Conservation (phyloP, 352 stramenopile species). For the Pythium angustatum region DNA sequence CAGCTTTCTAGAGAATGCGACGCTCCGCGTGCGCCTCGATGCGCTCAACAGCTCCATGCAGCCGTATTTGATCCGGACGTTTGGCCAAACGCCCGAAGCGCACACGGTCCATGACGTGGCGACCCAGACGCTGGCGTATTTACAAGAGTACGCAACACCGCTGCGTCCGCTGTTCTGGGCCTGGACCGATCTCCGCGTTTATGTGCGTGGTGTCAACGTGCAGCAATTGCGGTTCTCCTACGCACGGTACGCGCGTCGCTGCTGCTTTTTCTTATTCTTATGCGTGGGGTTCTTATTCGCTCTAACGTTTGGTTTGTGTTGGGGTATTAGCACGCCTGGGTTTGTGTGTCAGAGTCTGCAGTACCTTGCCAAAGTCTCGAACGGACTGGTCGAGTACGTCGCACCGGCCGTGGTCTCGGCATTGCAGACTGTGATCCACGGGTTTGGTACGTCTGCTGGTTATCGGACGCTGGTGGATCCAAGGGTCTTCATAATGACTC, state of each 20-base stretch:
- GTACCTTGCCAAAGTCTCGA: conserved; percentile 41
- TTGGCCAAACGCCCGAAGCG: conserved; percentile 65
- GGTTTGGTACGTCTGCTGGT: conserved; percentile 22
- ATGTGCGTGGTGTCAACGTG: conserved; percentile 47
- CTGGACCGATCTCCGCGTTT: conserved; percentile 75
- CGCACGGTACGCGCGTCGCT: conserved; percentile 48
- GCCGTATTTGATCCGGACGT: conserved; percentile 60
- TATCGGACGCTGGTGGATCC: conserved; percentile 37
- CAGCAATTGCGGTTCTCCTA: conserved; percentile 60
- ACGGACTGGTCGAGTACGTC: conserved; percentile 42
- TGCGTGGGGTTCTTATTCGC: too few relatives aligned
- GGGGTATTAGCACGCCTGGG: conserved; percentile 59
- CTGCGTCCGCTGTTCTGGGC: conserved; percentile 75
- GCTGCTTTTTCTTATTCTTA: too few relatives aligned
- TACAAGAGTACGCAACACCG: conserved; percentile 55
- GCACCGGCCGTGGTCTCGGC: conserved; percentile 40
- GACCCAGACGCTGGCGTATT: conserved; percentile 47
- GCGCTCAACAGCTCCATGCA: conserved; percentile 73
- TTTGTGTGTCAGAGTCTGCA: conserved; percentile 56
- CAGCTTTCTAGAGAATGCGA: conserved; percentile 78
- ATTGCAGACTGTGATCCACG: conserved; percentile 48
- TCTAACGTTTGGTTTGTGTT: too few relatives aligned
- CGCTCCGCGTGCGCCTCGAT: conserved; percentile 71
- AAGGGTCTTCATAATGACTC: background rate
- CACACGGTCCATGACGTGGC: conserved; percentile 54